Conservation (phyloP, 768 basidiomycete species). For the Tulasnella sp. region DNA sequence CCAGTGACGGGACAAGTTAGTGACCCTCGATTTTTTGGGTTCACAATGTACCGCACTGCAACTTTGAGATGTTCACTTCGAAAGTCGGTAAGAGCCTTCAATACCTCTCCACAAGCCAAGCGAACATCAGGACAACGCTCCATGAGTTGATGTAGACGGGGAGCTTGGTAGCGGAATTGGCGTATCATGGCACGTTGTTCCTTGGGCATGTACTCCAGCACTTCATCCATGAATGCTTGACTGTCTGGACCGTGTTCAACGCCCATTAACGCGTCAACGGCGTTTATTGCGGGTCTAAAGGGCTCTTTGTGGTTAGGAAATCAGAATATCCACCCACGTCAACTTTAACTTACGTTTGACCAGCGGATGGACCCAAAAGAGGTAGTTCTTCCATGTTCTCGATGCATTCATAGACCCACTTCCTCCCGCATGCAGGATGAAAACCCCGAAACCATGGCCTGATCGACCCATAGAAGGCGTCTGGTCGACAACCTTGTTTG, state of each 20-base stretch:
- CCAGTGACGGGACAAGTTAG: slow-evolving; percentile 11
- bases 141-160: slow-evolving; percentile 53
- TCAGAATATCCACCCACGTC: too few species aligned
- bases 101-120: neutral
- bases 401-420: slow-evolving; percentile 17
- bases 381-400: slow-evolving; percentile 5
- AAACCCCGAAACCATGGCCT: slow-evolving; percentile 91
- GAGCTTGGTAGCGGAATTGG: slow-evolving; percentile 45
- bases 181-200: slow-evolving; percentile 59
- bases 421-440: slow-evolving; percentile 28
- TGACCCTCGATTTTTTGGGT: slow-evolving; percentile 12
- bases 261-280: slow-evolving; percentile 58
- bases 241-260: slow-evolving; percentile 35
- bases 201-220: slow-evolving; percentile 88
- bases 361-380: slow-evolving; percentile 67
- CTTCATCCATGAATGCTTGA: slow-evolving; percentile 61
- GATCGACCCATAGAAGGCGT: slow-evolving; percentile 73
- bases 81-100: slow-evolving; percentile 14
- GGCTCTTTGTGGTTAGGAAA: too few species aligned
- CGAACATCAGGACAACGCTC: neutral
- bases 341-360: slow-evolving; percentile 86
- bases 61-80: slow-evolving; percentile 12
- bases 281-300: slow-evolving; percentile 82
- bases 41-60: slow-evolving; percentile 13
- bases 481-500: slow-evolving; percentile 56